These are phyloP conservation scores for Pyrenopolyporus hunteri DNA, from an alignment of 495 filamentous ascomycete species.

Conservation along the genomic window DNA sequence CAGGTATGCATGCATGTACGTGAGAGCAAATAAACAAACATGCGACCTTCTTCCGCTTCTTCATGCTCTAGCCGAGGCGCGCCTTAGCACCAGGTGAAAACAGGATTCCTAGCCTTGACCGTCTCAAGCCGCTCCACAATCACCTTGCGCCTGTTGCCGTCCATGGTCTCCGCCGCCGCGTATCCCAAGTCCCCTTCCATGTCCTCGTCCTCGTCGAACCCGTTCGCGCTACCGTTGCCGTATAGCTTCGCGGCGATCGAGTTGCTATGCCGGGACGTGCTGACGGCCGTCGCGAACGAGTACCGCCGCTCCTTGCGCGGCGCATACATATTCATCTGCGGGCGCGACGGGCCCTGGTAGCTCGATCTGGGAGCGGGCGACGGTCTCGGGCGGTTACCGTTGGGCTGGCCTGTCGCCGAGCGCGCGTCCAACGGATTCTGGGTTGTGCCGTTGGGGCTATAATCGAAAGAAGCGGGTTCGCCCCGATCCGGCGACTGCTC, in stretches of 20 bases:
- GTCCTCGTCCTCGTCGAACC: slow-evolving; percentile 64
- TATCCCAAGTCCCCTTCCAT: slow-evolving; percentile 92
- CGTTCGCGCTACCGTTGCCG: slow-evolving; percentile 21
- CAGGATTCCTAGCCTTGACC: slow-evolving; percentile 92
- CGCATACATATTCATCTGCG: slow-evolving; percentile 49
- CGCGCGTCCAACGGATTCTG: slow-evolving; percentile 28
- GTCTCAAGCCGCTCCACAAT: slow-evolving; percentile 96
- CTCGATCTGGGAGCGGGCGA: slow-evolving; percentile 28
- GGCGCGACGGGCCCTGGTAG: slow-evolving; percentile 47
- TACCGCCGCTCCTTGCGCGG: slow-evolving; percentile 50
- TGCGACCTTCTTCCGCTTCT: not conserved
- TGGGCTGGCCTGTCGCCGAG: slow-evolving; percentile 9
- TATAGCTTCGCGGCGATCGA: slow-evolving; percentile 55
- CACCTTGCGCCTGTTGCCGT: slow-evolving; percentile 85
- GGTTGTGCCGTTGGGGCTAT: slow-evolving; percentile 11
- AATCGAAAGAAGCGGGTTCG: slow-evolving; percentile 14
- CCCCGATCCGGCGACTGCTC: slow-evolving; percentile 35
- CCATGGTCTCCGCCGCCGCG: slow-evolving; percentile 90
- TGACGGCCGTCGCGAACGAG: slow-evolving; percentile 47
- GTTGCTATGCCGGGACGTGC: too few relatives aligned
- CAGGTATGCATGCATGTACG: not conserved
- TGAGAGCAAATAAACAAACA: not conserved
- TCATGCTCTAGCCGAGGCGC: not conserved
- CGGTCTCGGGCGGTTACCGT: slow-evolving; percentile 5
- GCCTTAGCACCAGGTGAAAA: slow-evolving; percentile 94